Conservation (phyloP, 2,329 filamentous ascomycete species). For the Xylariaceae sp. region DNA sequence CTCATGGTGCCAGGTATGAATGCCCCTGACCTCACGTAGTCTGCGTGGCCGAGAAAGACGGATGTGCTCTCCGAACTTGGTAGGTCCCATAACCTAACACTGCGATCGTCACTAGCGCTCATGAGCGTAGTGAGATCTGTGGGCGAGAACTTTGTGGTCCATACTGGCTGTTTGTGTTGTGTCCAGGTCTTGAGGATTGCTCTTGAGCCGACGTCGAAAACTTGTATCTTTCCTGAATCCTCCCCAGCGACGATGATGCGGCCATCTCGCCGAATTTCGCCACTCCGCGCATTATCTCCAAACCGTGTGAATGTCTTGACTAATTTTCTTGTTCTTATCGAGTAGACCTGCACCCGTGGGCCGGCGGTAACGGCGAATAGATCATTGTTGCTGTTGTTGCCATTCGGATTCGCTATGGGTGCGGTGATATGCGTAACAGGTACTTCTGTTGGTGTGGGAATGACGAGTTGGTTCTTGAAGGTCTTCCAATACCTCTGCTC, state of each 20-base stretch:
- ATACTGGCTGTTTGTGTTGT: slow-evolving; percentile 92
- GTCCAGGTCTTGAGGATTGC: slow-evolving; percentile 96
- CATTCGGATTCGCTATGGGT: slow-evolving; percentile 55
- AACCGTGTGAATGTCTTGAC: slow-evolving; percentile 95
- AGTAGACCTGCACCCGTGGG: slow-evolving; percentile 91
- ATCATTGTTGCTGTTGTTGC: slow-evolving; percentile 59
- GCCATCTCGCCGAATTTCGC: slow-evolving; percentile 86
- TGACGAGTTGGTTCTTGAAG: slow-evolving; percentile 88
- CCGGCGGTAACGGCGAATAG: slow-evolving; percentile 94
- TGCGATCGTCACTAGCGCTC: slow-evolving; percentile 90
- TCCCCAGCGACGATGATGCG: slow-evolving; percentile 90
- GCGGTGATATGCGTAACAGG: slow-evolving; percentile 90
- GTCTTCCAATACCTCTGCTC: slow-evolving; percentile 97
- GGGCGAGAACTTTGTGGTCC: slow-evolving; percentile 90
- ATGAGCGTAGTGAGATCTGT: slow-evolving; percentile 84
- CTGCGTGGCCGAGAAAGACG: slow-evolving; percentile 84
- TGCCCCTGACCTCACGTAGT: slow-evolving; percentile 87
- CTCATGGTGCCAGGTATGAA: slow-evolving; percentile 80
- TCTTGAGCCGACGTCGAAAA: slow-evolving; percentile 87
- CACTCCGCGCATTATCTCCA: slow-evolving; percentile 86
- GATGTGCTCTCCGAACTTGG: slow-evolving; percentile 77
- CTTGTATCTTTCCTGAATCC: slow-evolving; percentile 89
- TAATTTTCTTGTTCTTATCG: slow-evolving; percentile 86
- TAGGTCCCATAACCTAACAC: slow-evolving; percentile 92
- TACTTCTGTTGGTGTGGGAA: slow-evolving; percentile 88